Base-by-base conservation (phyloP, 1,284 basidiomycete species). In the Bondarzewia mesenterica region DNA sequence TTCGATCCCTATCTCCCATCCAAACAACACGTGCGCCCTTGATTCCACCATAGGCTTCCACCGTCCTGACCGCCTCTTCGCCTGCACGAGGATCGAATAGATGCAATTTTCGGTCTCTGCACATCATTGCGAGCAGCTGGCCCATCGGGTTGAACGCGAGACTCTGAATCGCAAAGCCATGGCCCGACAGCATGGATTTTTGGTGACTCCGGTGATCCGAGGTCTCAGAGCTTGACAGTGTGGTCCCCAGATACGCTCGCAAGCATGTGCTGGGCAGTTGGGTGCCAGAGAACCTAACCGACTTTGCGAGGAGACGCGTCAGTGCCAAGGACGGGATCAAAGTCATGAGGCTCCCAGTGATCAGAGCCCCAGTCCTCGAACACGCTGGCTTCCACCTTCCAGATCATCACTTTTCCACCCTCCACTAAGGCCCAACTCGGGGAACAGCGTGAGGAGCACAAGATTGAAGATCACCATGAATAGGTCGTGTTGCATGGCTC, bases 271-370 rank as follows among this genome's bases (percentile, higher is more conserved):
- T 82, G 68, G 0, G 95, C 93, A 1, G 90, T 92, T 0, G 95
- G 94, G 64, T 98, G 92, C 78, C 93, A 99, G 35, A 90, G 71
- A 39, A 97, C 89, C 60, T 98, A 94, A 1, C 95, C 95, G 50
- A 96, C 82, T 69, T 96, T 95, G 53, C 93, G 81, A 2, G 81
- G 76, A 4, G 81, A 85, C 18, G 75, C 87, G 57, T 82, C 81
- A 66, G 89, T 80, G 49, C 79, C 77, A 26, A 78, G 68, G 20
- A 90, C 78, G 7, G 95, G 94, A 52, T 88, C 84, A 51, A 97
- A 79, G 67, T 98, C 93, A 47, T 73, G 70, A 1, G 93, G 85
- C 21, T 76, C 80, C 84, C 89, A 93, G 49, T 77, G 77, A 18
- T 98, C 91, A 39, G 74, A 70, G 40, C 82, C 82, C 93, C 93